Base-by-base conservation (phyloP, 1,284 basidiomycete species). In the Paramarasmius palmivorus region DNA sequence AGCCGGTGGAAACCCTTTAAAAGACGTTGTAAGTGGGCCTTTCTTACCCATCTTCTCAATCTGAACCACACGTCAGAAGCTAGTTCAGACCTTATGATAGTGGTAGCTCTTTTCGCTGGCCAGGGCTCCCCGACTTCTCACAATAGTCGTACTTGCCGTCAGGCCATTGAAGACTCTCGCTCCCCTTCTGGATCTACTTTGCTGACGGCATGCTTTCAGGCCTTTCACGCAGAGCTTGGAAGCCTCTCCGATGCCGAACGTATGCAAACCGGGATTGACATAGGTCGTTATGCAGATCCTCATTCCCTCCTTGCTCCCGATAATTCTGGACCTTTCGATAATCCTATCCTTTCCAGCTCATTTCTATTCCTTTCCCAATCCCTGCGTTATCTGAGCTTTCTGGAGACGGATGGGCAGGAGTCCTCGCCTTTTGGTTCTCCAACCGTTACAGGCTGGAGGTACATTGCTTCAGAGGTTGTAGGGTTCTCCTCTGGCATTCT, bases 401-500 rank as follows among this genome's bases (percentile, higher is more conserved):
- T 72, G 25, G 73, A 76, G 53, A 56, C 55, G 2, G 55, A 60
- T 1, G 61, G 56, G 32, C 61, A 56, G 29, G 65, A 71, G 6
- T 52, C 58, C 37, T 61, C 60, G 22, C 63, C 70, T 4, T 76
- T 75, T 55, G 57, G n/a, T n/a, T n/a, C n/a, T n/a, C n/a, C n/a
- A n/a, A n/a, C n/a, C n/a, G n/a, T n/a, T n/a, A n/a, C 58, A 7
- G 68, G 73, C 50, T 32, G 29, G 53, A 41, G 53, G 32, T 55
- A 65, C 17, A 56, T 73, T 39, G 57, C 56, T 1, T 47, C 69
- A 22, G 79, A 77, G n/a, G 61, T 83, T 40, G 64, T 84, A 2
- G 83, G 81, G 2, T 82, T 85, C 63, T 86, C 83, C 6, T 83
- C 81, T 22, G 85, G 84, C 14, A 73, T 84, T 50, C 67, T 86